Evolutionary conservation across 2,329 filamentous ascomycete genomes (phyloP).

Genomic region (Scytalidium sp.): DNA sequence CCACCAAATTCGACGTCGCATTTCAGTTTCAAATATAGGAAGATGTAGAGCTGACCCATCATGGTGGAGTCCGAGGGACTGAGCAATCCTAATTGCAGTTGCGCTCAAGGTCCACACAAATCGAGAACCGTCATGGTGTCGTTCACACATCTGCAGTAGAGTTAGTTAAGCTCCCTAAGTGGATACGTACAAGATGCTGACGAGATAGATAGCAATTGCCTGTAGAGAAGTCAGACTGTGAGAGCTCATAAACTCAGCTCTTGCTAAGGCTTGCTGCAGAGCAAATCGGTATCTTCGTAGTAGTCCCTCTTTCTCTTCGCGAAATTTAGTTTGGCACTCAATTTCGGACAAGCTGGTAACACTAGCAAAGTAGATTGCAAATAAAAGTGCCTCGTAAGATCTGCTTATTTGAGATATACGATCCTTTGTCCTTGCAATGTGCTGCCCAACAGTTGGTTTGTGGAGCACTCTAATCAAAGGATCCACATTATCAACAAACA

Average conservation of each 20-base stretch:
- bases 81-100: conserved; percentile 36
- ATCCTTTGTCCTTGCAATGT: background rate
- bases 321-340: background rate
- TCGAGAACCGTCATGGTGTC: conserved; percentile 34
- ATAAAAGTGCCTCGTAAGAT: conserved; percentile 1
- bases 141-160: background rate
- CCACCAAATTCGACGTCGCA: conserved; percentile 61
- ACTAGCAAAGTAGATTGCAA: conserved; percentile 3
- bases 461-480: conserved; percentile 68
- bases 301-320: background rate
- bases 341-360: background rate
- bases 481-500: conserved; percentile 69
- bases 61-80: conserved; percentile 40
- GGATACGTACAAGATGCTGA: conserved; percentile 35
- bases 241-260: conserved; percentile 54
- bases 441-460: conserved; percentile 52
- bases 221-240: conserved; percentile 56
- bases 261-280: conserved; percentile 53
- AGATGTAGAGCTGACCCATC: conserved; percentile 45
- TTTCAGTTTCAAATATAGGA: conserved; percentile 56
- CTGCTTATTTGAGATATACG: background rate
- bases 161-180: background rate
- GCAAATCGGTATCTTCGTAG: conserved; percentile 46
- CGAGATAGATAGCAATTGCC: conserved; percentile 54
- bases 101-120: conserved; percentile 48